Evolutionary conservation across 208 protist genomes (phyloP).

Genomic region (Kentomonas sorsogonicus): DNA sequence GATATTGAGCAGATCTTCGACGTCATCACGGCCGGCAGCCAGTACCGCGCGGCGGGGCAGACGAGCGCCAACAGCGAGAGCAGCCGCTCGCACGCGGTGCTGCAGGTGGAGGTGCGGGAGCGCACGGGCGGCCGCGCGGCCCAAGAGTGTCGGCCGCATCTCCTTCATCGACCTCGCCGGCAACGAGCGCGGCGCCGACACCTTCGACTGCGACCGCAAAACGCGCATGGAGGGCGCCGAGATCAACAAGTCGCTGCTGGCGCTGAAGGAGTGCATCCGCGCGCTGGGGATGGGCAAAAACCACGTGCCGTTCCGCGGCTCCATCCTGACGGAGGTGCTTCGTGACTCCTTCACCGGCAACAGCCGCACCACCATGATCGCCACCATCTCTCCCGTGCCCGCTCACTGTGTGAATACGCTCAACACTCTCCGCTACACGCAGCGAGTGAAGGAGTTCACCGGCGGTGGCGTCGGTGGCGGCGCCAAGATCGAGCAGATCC

Average conservation of each 20-base stretch:
- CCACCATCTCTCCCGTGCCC: slow-evolving; percentile 91
- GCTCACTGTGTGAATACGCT: slow-evolving; percentile 94
- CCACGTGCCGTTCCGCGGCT: slow-evolving; percentile 97
- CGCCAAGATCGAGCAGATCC: slow-evolving; percentile 45
- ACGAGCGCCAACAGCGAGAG: slow-evolving; percentile 91
- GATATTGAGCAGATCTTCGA: slow-evolving; percentile 86
- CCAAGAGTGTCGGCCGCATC: slow-evolving; percentile 90
- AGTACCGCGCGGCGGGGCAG: slow-evolving; percentile 79
- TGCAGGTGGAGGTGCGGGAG: slow-evolving; percentile 81
- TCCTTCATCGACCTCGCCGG: slow-evolving; percentile 99
- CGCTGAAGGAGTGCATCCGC: slow-evolving; percentile 98
- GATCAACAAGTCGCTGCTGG: slow-evolving; percentile 99
- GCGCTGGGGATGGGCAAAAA: slow-evolving; percentile 92
- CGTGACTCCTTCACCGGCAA: slow-evolving; percentile 96
- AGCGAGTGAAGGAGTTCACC: slow-evolving; percentile 94
- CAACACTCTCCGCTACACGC: slow-evolving; percentile 98
- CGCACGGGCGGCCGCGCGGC: slow-evolving; percentile 13
- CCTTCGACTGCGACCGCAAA: slow-evolving; percentile 90
- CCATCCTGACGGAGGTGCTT: slow-evolving; percentile 96
- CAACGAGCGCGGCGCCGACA: slow-evolving; percentile 96
- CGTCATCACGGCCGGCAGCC: slow-evolving; percentile 88
- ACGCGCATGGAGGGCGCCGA: slow-evolving; percentile 97
- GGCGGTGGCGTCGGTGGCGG: slow-evolving; percentile 26
- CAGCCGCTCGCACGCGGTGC: slow-evolving; percentile 90
- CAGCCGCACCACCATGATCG: slow-evolving; percentile 96